phyloP scores from a whole-genome alignment of 73 alveolate species.

The Halteria grandinella region DNA sequence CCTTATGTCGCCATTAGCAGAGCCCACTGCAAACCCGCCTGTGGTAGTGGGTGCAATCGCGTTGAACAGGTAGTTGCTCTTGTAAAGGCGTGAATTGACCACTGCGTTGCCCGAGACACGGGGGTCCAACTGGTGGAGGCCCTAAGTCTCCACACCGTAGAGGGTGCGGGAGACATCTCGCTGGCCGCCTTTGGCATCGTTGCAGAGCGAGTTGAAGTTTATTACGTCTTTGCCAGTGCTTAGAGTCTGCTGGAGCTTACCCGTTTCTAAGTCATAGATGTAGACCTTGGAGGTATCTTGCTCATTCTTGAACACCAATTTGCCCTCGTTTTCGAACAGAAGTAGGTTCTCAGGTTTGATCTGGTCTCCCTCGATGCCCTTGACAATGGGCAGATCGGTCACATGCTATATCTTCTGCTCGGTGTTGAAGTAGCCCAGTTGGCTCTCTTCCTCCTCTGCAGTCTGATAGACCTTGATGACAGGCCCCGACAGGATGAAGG shows the following conservation, averaged over 20 bases:
- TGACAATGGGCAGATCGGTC: slow-evolving; percentile 41
- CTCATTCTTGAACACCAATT: slow-evolving; percentile 44
- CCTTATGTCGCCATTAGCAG: slow-evolving; percentile 58
- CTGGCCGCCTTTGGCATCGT: slow-evolving; percentile 39
- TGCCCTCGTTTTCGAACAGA: slow-evolving; percentile 44
- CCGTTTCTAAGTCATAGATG: slow-evolving; percentile 56
- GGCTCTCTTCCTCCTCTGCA: slow-evolving; percentile 37
- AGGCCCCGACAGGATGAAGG: slow-evolving; percentile 50
- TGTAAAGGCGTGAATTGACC: slow-evolving; percentile 35
- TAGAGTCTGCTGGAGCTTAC: slow-evolving; percentile 44
- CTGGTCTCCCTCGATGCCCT: slow-evolving; percentile 26
- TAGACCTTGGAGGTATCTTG: not conserved
- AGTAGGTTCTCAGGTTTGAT: slow-evolving; percentile 37
- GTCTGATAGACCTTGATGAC: slow-evolving; percentile 39
- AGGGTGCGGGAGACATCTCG: not conserved
- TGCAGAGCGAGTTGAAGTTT: not conserved
- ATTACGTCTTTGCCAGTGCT: slow-evolving; percentile 24
- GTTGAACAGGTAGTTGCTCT: slow-evolving; percentile 32
- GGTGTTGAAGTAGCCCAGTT: not conserved
- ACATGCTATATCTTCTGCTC: slow-evolving; percentile 1
- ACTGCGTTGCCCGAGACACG: slow-evolving; percentile 35
- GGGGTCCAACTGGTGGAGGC: slow-evolving; percentile 54
- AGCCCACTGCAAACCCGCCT: slow-evolving; percentile 65
- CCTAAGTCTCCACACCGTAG: slow-evolving; percentile 44
- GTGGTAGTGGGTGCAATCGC: slow-evolving; percentile 13